These are phyloP conservation scores for Pelargonium cotyledonis DNA, from an alignment of 441 rosid species.

Conservation along the genomic window DNA sequence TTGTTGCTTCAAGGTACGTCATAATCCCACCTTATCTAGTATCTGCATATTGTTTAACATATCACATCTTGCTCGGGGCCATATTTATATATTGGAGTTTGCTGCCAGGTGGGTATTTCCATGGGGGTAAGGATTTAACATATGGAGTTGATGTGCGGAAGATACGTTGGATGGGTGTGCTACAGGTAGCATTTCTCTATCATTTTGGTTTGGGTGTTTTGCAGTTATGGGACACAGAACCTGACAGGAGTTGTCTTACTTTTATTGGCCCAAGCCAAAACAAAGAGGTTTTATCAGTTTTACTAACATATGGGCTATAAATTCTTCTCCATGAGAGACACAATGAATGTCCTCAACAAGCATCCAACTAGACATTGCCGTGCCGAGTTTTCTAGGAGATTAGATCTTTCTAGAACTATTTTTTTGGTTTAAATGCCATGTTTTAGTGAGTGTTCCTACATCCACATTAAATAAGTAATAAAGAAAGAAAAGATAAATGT, in stretches of 20 bases:
- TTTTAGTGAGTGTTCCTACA: background rate
- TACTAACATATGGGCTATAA: background rate
- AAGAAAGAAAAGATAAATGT: background rate
- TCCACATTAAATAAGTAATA: background rate
- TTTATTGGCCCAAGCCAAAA: background rate
- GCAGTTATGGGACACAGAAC: background rate
- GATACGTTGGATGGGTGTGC: constrained; percentile 54
- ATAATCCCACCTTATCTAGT: constrained; percentile 3
- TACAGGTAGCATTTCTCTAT: constrained; percentile 35
- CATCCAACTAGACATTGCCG: background rate
- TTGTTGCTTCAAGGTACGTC: constrained; percentile 49
- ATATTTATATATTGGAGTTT: background rate
- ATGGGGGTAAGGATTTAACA: constrained; percentile 41
- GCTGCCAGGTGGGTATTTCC: constrained; percentile 48
- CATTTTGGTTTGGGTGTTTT: background rate
- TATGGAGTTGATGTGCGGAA: constrained; percentile 51
- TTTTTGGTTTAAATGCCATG: too few species aligned
- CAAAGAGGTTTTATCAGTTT: background rate
- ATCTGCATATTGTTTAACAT: background rate
- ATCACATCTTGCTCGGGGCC: background rate
- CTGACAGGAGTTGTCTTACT: background rate
- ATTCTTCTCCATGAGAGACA: background rate
- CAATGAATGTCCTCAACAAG: background rate
- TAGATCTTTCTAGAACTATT: too few species aligned
- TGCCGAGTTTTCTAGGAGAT: too few species aligned